Conservation (phyloP, 2,329 filamentous ascomycete genomes). For the Fusarium dlaminii region DNA sequence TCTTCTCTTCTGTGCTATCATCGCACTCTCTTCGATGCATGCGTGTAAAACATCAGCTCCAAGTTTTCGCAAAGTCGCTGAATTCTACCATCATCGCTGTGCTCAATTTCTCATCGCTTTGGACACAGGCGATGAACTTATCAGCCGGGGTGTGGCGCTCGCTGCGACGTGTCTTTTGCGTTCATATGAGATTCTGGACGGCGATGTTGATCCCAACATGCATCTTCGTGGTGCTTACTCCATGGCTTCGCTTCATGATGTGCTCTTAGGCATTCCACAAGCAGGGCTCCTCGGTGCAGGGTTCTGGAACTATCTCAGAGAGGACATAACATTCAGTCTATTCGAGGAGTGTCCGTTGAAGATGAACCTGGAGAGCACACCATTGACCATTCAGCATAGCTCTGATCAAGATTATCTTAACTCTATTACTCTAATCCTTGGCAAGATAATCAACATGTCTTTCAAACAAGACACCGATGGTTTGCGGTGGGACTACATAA, state of each 20-base stretch:
- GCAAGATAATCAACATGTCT: slow-evolving; percentile 53
- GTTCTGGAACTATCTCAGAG: slow-evolving; percentile 62
- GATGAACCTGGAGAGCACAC: slow-evolving; percentile 48
- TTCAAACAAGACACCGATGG: slow-evolving; percentile 36
- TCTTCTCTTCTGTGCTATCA: slow-evolving; percentile 55
- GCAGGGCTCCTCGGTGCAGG: slow-evolving; percentile 51
- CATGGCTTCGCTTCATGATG: slow-evolving; percentile 47
- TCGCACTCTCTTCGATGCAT: slow-evolving; percentile 57
- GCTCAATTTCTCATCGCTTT: slow-evolving; percentile 52
- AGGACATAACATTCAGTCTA: slow-evolving; percentile 64
- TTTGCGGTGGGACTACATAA: slow-evolving; percentile 34
- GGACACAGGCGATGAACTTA: slow-evolving; percentile 42
- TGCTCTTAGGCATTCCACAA: slow-evolving; percentile 32
- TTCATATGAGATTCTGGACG: slow-evolving; percentile 59
- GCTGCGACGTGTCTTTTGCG: slow-evolving; percentile 58
- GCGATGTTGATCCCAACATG: slow-evolving; percentile 53
- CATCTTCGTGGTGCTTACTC: slow-evolving; percentile 59
- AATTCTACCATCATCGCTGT: slow-evolving; percentile 54
- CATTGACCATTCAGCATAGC: slow-evolving; percentile 20
- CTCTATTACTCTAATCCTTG: slow-evolving; percentile 53
- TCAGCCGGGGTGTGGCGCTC: slow-evolving; percentile 52
- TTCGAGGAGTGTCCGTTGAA: slow-evolving; percentile 54
- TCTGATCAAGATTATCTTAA: slow-evolving; percentile 48
- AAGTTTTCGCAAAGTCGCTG: slow-evolving; percentile 43
- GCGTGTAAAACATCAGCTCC: slow-evolving; percentile 45